Percentiles rank a stretch among this genome's conserved stretches.
These are phyloP conservation scores for Penicillium sp. DNA, from an alignment of 2,329 filamentous ascomycete genomes.

Conservation along the genomic window DNA sequence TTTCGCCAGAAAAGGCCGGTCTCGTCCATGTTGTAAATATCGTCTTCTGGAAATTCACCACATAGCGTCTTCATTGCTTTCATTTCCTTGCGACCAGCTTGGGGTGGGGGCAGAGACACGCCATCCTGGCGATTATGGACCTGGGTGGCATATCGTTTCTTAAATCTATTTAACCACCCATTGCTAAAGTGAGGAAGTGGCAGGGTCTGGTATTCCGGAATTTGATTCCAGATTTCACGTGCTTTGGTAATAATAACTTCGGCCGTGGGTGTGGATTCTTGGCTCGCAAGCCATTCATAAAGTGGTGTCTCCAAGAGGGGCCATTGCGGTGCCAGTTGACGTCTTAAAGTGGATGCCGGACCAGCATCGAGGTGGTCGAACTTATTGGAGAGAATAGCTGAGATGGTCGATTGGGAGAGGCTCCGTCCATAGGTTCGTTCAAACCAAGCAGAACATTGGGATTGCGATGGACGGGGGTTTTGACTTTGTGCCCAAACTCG, in stretches of 20 bases:
- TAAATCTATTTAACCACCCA: slow-evolving; percentile 19
- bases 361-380: slow-evolving; percentile 2
- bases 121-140: slow-evolving; percentile 1
- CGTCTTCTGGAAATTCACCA: slow-evolving; percentile 17
- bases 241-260: slow-evolving; percentile 17
- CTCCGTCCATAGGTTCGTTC: slow-evolving; percentile 1
- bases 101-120: background rate
- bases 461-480: slow-evolving; percentile 2
- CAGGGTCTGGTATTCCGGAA: slow-evolving; percentile 17
- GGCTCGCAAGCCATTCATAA: slow-evolving; percentile 2
- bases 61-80: slow-evolving; percentile 14
- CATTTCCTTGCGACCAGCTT: slow-evolving; percentile 1
- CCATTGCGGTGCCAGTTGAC: slow-evolving; percentile 7
- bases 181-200: slow-evolving; percentile 18
- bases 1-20: slow-evolving; percentile 24
- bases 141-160: background rate
- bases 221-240: slow-evolving; percentile 16
- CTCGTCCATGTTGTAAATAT: slow-evolving; percentile 26
- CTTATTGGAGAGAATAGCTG: slow-evolving; percentile 1
- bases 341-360: background rate
- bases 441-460: slow-evolving; percentile 6
- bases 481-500: slow-evolving; percentile 4
- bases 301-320: slow-evolving; percentile 3
- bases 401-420: slow-evolving; percentile 7
- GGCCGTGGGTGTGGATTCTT: background rate